Evolutionary conservation across 257 asterid genomes (phyloP).

Genomic region (Scutellaria barbata): DNA sequence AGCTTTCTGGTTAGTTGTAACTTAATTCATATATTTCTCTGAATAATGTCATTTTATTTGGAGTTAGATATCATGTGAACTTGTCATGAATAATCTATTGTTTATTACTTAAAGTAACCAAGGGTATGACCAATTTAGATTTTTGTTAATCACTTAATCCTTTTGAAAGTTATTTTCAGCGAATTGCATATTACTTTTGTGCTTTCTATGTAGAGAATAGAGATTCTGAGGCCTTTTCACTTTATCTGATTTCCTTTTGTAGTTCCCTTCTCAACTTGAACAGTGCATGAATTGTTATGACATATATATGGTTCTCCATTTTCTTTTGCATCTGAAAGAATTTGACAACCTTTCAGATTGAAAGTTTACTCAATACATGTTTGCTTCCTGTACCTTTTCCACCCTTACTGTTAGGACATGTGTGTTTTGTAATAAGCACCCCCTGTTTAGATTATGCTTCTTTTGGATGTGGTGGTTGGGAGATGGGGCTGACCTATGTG

Average conservation of each 20-base stretch:
- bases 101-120: background rate
- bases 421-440: background rate
- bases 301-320: background rate
- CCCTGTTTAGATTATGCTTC: background rate
- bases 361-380: background rate
- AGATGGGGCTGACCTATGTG: no score
- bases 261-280: no score
- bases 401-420: background rate
- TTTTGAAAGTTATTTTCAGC: background rate
- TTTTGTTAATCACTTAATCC: background rate
- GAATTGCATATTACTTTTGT: background rate
- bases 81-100: conserved; percentile 26
- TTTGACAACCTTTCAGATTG: background rate
- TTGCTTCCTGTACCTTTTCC: background rate
- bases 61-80: conserved; percentile 3
- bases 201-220: background rate
- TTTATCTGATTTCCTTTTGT: background rate
- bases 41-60: background rate
- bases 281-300: no score
- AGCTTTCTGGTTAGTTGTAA: conserved; percentile 63
- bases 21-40: background rate
- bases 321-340: background rate
- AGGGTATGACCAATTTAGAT: background rate
- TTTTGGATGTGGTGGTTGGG: background rate
- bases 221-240: background rate